Conservation (phyloP, 2,329 filamentous ascomycete species). For the Apiospora malaysiana region DNA sequence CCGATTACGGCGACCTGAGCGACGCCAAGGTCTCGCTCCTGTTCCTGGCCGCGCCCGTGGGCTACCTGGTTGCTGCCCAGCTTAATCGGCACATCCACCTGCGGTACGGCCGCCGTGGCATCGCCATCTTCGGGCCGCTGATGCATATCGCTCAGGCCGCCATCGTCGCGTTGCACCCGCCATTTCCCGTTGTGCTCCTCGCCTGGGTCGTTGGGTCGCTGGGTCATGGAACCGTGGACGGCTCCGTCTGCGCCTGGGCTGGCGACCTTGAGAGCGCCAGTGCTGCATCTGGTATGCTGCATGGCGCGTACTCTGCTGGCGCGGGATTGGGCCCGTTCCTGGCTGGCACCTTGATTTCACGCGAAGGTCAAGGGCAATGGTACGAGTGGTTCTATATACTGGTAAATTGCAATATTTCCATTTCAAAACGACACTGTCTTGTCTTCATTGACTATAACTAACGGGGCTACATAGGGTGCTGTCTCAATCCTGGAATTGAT, state of each 20-base stretch:
- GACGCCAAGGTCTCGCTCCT: slow-evolving; percentile 51
- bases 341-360: slow-evolving; percentile 38
- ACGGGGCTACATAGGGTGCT: background rate
- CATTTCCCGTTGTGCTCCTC: slow-evolving; percentile 38
- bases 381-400: slow-evolving; percentile 46
- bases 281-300: slow-evolving; percentile 45
- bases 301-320: slow-evolving; percentile 47
- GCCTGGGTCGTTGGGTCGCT: slow-evolving; percentile 41
- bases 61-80: slow-evolving; percentile 49
- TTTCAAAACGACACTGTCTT: background rate
- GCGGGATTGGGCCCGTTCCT: slow-evolving; percentile 45
- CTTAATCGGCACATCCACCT: slow-evolving; percentile 46
- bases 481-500: slow-evolving; percentile 32
- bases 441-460: background rate
- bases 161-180: slow-evolving; percentile 36
- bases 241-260: slow-evolving; percentile 52
- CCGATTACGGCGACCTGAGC: slow-evolving; percentile 34
- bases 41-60: slow-evolving; percentile 49
- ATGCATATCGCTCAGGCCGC: slow-evolving; percentile 42
- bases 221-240: slow-evolving; percentile 49
- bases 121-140: slow-evolving; percentile 48
- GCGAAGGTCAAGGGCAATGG: slow-evolving; percentile 38
- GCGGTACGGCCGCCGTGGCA: slow-evolving; percentile 50
- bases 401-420: slow-evolving; percentile 34
- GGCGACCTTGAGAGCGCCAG: slow-evolving; percentile 45